Evolutionary conservation across 1,139 yeast genomes (phyloP).

Genomic region (Debaryomyces coudertii): DNA sequence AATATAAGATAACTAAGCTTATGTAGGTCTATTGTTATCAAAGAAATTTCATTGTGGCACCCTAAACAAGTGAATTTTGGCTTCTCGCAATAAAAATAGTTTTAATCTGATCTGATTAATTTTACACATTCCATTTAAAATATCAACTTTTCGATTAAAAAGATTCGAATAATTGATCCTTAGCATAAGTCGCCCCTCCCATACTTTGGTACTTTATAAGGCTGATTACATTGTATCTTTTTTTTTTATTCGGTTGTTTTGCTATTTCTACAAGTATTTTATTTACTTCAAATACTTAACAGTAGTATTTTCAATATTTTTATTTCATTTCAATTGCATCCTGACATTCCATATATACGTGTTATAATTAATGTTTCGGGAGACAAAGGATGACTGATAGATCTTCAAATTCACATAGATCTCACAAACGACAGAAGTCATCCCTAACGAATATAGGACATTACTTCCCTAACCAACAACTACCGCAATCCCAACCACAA

Average conservation of each 20-base stretch:
- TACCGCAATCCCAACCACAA: neutral
- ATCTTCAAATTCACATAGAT: slow-evolving; percentile 23
- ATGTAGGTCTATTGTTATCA: slow-evolving; percentile 1
- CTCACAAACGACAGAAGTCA: slow-evolving; percentile 49
- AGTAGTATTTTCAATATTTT: neutral
- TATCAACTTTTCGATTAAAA: neutral
- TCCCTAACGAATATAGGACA: slow-evolving; percentile 41
- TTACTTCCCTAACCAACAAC: slow-evolving; percentile 24
- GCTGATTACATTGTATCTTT: neutral
- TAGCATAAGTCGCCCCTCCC: neutral
- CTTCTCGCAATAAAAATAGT: slow-evolving; percentile 5
- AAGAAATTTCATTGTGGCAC: neutral
- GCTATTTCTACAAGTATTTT: neutral
- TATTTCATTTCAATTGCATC: slow-evolving; percentile 6
- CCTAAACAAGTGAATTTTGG: neutral
- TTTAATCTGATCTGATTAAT: slow-evolving; percentile 5
- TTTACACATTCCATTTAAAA: slow-evolving; percentile 5
- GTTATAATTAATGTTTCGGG: neutral
- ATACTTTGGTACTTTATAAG: neutral
- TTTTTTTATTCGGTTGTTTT: neutral
- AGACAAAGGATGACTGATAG: slow-evolving; percentile 18
- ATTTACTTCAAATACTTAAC: neutral
- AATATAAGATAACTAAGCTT: neutral
- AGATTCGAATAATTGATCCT: neutral
- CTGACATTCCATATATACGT: neutral